A percentile compares a stretch with the other conserved stretches of the same genome.
Conservation (phyloP, 495 filamentous ascomycete genomes). For the Hypoxylon lienhwacheense region DNA sequence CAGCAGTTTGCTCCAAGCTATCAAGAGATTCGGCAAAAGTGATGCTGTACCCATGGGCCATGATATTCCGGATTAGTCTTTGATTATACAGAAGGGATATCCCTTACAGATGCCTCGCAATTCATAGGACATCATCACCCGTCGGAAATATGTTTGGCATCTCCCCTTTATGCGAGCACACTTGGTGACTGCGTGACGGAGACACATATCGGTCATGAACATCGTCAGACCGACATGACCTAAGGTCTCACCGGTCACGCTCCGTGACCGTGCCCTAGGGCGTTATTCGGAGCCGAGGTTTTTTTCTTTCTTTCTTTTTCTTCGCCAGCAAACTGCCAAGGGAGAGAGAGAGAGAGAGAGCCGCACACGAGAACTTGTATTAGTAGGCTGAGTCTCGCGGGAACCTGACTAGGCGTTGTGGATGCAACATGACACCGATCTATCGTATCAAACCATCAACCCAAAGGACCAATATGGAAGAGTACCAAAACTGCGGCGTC, state of each 20-base stretch:
- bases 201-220: not conserved
- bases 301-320: no score
- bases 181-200: no score
- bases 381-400: no score
- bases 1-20: constrained; percentile 3
- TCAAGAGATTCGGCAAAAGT: constrained; percentile 3
- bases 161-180: no score
- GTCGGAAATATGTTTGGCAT: no score
- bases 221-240: constrained; percentile 26
- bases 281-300: constrained; percentile 7
- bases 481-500: no score
- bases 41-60: constrained; percentile 1
- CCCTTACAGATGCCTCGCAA: not conserved
- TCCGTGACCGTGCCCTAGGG: constrained; percentile 7
- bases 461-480: no score
- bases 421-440: no score
- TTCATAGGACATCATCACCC: constrained; percentile 1
- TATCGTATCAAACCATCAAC: no score
- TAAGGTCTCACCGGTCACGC: constrained; percentile 13
- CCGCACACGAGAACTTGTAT: constrained; percentile 10
- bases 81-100: not conserved
- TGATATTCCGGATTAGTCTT: not conserved
- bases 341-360: constrained; percentile 13
- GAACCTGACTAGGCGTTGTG: no score
- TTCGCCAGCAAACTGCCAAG: no score